A percentile compares a stretch with the other conserved stretches of the same genome.
Evolutionary conservation across 768 basidiomycete genomes (phyloP).

Genomic region (Scleroderma citrinum): DNA sequence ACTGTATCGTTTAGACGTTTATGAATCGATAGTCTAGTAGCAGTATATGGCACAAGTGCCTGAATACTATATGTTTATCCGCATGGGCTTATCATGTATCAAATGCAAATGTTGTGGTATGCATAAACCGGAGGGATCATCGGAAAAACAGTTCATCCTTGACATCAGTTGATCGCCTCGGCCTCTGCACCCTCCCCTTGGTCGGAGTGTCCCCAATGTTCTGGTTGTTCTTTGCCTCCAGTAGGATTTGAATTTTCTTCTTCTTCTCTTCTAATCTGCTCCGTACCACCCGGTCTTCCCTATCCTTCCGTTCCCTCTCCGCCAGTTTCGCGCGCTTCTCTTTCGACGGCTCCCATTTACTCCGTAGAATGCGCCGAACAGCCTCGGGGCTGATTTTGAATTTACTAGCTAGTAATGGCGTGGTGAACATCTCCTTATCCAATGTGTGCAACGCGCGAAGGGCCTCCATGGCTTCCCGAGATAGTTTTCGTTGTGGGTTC

Average conservation of each 20-base stretch:
- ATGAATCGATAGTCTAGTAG: constrained; percentile 1
- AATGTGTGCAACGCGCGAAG: constrained; percentile 59
- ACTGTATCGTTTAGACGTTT: background rate
- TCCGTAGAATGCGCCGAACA: constrained; percentile 71
- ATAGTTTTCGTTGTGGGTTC: constrained; percentile 75
- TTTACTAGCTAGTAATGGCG: constrained; percentile 62
- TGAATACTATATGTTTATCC: background rate
- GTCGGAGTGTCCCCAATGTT: constrained; percentile 1
- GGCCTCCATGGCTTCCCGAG: constrained; percentile 79
- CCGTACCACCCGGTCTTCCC: constrained; percentile 33
- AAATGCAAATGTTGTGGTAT: background rate
- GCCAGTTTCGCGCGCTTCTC: constrained; percentile 46
- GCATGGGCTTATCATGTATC: background rate
- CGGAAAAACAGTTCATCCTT: constrained; percentile 39
- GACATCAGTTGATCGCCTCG: constrained; percentile 22
- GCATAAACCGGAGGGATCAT: constrained; percentile 11
- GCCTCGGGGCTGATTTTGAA: constrained; percentile 81
- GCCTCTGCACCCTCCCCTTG: constrained; percentile 5
- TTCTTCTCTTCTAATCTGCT: constrained; percentile 39
- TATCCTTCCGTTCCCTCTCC: constrained; percentile 44
- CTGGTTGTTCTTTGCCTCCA: constrained; percentile 13
- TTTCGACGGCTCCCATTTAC: constrained; percentile 58
- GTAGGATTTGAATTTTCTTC: constrained; percentile 30
- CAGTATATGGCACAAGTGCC: background rate
- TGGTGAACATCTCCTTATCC: constrained; percentile 60